A percentile compares a stretch with the other conserved stretches of the same genome.
Evolutionary conservation across 768 basidiomycete genomes (phyloP).

Genomic region (Favolaschia claudopus): DNA sequence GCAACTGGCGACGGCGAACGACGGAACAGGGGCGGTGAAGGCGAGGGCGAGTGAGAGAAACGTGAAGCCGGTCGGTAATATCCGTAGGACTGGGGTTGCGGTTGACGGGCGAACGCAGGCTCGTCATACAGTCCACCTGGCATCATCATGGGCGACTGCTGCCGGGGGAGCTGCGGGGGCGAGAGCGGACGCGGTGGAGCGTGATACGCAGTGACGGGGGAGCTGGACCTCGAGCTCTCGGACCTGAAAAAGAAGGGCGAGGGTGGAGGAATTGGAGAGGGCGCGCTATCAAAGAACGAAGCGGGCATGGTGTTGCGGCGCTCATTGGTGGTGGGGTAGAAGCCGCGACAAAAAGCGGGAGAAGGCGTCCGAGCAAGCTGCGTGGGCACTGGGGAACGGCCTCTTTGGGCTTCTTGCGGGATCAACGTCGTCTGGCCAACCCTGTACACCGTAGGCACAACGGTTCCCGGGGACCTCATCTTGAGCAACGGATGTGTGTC

Average conservation of each 20-base stretch:
- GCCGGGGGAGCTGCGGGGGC: conserved; percentile 8
- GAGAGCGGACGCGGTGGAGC: background rate
- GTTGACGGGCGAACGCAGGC: conserved; percentile 16
- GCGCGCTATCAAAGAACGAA: conserved; percentile 20
- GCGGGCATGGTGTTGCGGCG: conserved; percentile 25
- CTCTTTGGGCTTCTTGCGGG: conserved; percentile 1
- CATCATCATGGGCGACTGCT: conserved; percentile 27
- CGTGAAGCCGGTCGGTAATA: conserved; percentile 18
- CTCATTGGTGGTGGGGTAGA: conserved; percentile 26
- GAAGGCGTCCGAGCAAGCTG: conserved; percentile 14
- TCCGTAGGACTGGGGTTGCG: conserved; percentile 4
- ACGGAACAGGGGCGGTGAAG: conserved; percentile 23
- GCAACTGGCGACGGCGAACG: conserved; percentile 14
- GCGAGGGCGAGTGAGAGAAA: conserved; percentile 28
- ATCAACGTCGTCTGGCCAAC: conserved; percentile 37
- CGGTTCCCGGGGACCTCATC: conserved; percentile 61
- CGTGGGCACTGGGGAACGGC: conserved; percentile 12
- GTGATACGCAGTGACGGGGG: conserved; percentile 16
- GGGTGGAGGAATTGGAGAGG: conserved; percentile 19
- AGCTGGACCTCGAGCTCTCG: conserved; percentile 26
- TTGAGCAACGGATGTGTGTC: conserved; percentile 76
- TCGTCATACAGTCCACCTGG: conserved; percentile 28
- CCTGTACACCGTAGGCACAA: conserved; percentile 53
- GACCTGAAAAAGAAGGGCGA: conserved; percentile 33
- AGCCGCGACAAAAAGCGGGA: conserved; percentile 25